Percentiles rank a stretch among this genome's conserved stretches.
phyloP scores from a whole-genome alignment of 441 rosid species.

The Oxalis stricta region DNA sequence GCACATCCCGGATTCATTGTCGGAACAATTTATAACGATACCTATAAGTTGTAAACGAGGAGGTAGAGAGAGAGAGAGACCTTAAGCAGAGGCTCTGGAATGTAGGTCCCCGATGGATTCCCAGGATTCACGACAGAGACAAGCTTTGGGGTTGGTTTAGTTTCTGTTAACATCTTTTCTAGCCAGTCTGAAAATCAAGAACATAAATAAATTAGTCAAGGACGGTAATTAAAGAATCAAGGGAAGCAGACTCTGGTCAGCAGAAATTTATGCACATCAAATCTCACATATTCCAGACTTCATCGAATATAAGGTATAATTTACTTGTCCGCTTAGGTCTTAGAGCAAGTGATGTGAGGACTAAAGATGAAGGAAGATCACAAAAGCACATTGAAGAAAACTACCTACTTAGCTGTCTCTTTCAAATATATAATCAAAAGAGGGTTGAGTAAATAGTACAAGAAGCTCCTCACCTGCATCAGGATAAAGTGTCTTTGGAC shows the following conservation, averaged over 20 bases:
- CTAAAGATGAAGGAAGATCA: too few species aligned
- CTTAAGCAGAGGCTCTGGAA: conserved; percentile 80
- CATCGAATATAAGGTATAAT: too few species aligned
- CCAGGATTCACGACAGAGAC: conserved; percentile 95
- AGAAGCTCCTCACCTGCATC: conserved; percentile 57
- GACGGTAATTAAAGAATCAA: not conserved
- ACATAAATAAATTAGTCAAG: conserved; percentile 9
- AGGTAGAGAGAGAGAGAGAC: conserved; percentile 20
- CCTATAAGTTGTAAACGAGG: too few species aligned
- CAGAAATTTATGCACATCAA: not conserved
- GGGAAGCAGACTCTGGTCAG: too few species aligned
- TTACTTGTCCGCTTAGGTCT: too few species aligned
- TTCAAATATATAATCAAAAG: not conserved
- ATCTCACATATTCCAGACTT: not conserved
- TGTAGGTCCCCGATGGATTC: conserved; percentile 85
- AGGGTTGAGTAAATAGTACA: not conserved
- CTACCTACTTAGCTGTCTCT: not conserved
- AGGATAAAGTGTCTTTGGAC: conserved; percentile 63
- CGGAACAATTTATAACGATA: not conserved
- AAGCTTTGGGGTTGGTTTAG: conserved; percentile 79
- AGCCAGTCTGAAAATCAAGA: conserved; percentile 66
- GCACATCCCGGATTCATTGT: not conserved
- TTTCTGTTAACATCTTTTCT: conserved; percentile 48
- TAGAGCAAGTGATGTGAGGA: too few species aligned
- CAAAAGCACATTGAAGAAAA: not conserved